phyloP scores from a whole-genome alignment of 768 basidiomycete species.

The Plicaturopsis crispa region DNA sequence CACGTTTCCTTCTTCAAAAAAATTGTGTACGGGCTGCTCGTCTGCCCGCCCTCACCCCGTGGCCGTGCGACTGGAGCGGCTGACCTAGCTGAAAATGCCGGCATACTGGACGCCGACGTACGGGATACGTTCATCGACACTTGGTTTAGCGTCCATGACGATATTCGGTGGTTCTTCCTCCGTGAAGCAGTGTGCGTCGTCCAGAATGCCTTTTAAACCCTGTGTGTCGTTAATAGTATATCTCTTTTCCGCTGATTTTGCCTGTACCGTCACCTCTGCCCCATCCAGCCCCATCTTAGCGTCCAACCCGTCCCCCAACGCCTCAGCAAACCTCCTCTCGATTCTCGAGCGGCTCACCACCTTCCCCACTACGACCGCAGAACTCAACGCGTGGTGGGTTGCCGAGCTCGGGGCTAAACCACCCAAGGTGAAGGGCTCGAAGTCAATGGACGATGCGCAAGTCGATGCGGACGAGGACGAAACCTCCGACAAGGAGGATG shows the following conservation, averaged over 20 bases:
- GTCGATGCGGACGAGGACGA: slow-evolving; percentile 25
- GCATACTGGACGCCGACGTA: slow-evolving; percentile 59
- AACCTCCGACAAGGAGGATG: slow-evolving; percentile 33
- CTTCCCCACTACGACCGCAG: slow-evolving; percentile 63
- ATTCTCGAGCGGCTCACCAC: slow-evolving; percentile 62
- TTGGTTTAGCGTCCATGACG: slow-evolving; percentile 75
- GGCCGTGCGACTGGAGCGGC: slow-evolving; percentile 11
- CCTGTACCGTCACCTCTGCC: slow-evolving; percentile 12
- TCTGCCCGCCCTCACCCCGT: slow-evolving; percentile 48
- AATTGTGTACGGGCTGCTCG: slow-evolving; percentile 49
- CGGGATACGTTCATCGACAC: slow-evolving; percentile 55
- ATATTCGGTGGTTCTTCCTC: slow-evolving; percentile 86
- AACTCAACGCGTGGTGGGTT: slow-evolving; percentile 78
- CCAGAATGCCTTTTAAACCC: neutral
- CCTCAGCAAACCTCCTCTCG: slow-evolving; percentile 45
- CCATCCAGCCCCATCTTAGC: slow-evolving; percentile 15
- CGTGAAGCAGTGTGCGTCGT: slow-evolving; percentile 61
- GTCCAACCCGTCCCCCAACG: slow-evolving; percentile 28
- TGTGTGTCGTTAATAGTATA: slow-evolving; percentile 2
- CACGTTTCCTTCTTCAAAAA: slow-evolving; percentile 62
- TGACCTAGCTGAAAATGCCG: slow-evolving; percentile 38
- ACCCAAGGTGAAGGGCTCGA: slow-evolving; percentile 21
- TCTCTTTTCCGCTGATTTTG: slow-evolving; percentile 24
- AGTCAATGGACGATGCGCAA: slow-evolving; percentile 25
- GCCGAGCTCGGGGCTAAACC: slow-evolving; percentile 51